phyloP scores from a whole-genome alignment of 441 rosid genomes.

The Euphorbia schlechtendalii region DNA sequence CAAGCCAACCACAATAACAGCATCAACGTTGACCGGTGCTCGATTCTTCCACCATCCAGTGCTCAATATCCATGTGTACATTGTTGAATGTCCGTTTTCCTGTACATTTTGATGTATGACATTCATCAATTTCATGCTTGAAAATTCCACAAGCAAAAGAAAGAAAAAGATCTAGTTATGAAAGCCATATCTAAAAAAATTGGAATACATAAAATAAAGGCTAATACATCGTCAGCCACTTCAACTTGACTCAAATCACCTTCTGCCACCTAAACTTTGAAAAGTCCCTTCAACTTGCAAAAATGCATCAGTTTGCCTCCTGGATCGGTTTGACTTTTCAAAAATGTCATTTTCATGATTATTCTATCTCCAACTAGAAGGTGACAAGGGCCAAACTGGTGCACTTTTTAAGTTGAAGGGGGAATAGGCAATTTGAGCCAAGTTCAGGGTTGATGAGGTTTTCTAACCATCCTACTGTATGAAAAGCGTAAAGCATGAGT shows the following conservation, averaged over 20 bases:
- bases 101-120: slow-evolving; percentile 17
- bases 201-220: not conserved
- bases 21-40: slow-evolving; percentile 59
- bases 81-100: slow-evolving; percentile 56
- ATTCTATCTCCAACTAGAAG: no score
- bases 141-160: not conserved
- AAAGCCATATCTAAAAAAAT: not conserved
- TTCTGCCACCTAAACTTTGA: no score
- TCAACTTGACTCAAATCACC: no score
- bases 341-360: no score
- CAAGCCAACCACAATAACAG: slow-evolving; percentile 48
- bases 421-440: no score
- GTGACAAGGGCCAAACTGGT: no score
- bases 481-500: not conserved
- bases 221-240: no score
- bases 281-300: no score
- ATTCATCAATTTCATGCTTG: not conserved
- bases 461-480: not conserved
- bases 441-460: no score
- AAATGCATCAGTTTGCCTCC: no score
- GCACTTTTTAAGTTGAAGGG: no score
- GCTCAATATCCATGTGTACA: slow-evolving; percentile 61
- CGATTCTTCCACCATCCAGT: slow-evolving; percentile 66
- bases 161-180: not conserved
- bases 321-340: no score